Evolutionary conservation across 2,329 filamentous ascomycete species (phyloP).

Genomic region (Colletotrichum sidae): DNA sequence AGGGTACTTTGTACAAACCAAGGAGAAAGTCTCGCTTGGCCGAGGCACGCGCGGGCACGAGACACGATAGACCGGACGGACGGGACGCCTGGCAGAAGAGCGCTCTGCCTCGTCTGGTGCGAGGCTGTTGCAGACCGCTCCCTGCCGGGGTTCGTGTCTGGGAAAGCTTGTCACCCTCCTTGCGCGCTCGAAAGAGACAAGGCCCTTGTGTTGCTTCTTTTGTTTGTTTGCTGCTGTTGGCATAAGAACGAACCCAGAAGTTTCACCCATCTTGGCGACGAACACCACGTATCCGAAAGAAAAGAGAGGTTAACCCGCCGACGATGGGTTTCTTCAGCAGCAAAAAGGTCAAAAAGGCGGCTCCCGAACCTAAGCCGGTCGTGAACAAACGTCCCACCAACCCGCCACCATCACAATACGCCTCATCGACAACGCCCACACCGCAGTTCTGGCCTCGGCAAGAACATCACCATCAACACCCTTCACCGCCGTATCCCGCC

Average conservation of each 20-base stretch:
- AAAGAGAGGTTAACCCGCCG: conserved; percentile 1
- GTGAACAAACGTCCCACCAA: conserved; percentile 38
- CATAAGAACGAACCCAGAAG: background rate
- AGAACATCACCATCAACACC: conserved; percentile 15
- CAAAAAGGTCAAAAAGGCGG: conserved; percentile 41
- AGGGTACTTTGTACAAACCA: background rate
- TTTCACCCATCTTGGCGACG: conserved; percentile 1
- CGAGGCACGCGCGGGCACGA: conserved; percentile 2
- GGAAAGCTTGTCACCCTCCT: background rate
- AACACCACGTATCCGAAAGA: background rate
- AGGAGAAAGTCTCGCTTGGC: background rate
- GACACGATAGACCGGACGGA: background rate
- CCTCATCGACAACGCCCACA: conserved; percentile 22
- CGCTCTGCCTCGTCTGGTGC: background rate
- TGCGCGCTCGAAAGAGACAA: no score
- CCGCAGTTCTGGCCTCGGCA: conserved; percentile 29
- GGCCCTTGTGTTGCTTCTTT: background rate
- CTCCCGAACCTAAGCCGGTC: conserved; percentile 32
- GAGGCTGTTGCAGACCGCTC: no score
- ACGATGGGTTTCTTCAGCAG: conserved; percentile 47
- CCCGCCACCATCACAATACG: conserved; percentile 17
- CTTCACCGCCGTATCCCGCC: conserved; percentile 22
- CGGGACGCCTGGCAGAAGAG: background rate
- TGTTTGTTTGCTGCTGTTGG: background rate
- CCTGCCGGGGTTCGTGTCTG: background rate